Conservation (phyloP, 805 yeast species). For the Lipomyces yamanashiensis region DNA sequence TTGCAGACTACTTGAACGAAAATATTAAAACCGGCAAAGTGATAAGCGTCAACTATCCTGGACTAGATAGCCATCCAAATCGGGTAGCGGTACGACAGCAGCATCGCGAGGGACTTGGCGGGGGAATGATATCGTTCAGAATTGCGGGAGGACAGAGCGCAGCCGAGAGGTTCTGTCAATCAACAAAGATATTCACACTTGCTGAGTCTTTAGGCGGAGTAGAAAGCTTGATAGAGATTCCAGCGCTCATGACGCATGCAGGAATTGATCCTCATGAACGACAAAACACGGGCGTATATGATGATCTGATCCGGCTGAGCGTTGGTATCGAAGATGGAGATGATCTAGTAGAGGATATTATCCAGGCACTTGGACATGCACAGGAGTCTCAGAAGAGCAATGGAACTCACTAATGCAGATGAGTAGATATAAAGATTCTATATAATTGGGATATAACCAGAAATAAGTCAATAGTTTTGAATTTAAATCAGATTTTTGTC, state of each 20-base stretch:
- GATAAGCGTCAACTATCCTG: constrained; percentile 79
- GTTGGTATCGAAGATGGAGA: constrained; percentile 87
- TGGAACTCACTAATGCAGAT: neutral
- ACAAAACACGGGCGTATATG: constrained; percentile 75
- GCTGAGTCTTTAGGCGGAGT: constrained; percentile 93
- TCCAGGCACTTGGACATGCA: constrained; percentile 61
- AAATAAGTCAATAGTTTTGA: no score
- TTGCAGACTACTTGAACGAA: constrained; percentile 64
- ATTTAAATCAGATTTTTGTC: no score
- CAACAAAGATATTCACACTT: constrained; percentile 76
- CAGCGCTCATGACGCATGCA: constrained; percentile 91
- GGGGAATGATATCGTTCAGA: constrained; percentile 90
- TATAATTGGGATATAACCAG: neutral
- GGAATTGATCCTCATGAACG: constrained; percentile 81
- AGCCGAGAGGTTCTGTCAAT: constrained; percentile 72
- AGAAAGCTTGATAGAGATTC: constrained; percentile 83
- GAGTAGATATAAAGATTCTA: neutral
- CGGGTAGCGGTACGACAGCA: constrained; percentile 65
- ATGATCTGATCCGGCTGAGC: constrained; percentile 78
- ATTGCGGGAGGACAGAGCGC: constrained; percentile 79
- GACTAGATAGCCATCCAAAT: constrained; percentile 61
- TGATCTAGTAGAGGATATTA: constrained; percentile 72
- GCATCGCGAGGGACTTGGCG: constrained; percentile 85
- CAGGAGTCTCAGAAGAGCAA: neutral
- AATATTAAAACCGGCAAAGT: constrained; percentile 54